Evolutionary conservation across 495 filamentous ascomycete genomes (phyloP), one percentile per base, ranked within the genome.

Genomic region (Penicillium bovifimosum): DNA sequence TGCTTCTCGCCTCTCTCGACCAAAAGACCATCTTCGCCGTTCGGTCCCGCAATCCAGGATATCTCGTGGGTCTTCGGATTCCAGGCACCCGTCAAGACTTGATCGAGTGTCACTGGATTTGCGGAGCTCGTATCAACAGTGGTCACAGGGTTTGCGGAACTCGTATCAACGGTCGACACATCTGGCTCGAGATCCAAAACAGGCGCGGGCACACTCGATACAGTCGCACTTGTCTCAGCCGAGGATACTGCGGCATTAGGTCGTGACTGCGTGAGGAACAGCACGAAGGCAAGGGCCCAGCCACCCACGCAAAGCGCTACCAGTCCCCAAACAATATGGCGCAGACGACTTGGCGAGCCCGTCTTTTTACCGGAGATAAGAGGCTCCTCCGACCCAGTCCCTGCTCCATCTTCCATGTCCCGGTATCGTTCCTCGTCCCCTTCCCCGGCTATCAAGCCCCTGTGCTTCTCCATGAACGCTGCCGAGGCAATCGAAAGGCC

Each of bases 11-110:
- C 78, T 56, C 73, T 69, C 66, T 95, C 86, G 20, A 96, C 75
- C 38, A 96, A 63, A 24, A 96, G 73, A 5, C 91, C 91, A 67
- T 96, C 91, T 67, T 96, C 86, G 24, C 90, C 90, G 47, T 86
- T 77, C 20, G 90, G 78, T 6, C 90, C 89, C 8, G 81, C 81
- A 48, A 97, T 92, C 93, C 93, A 98, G 9, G 85, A 83, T 47
- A 97, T 87, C 24, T 76, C 78, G 62, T 92, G 88, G 39, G 72
- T 77, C 38, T 68, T 69, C 17, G 89, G 68, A 8, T 69, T 69
- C 90, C 91, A 98, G 60, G 76, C 63, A 13, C 91, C 88, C 2
- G 54, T 64, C 65, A 92, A 73, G 9, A 96, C 82, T 60, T 96
- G 86, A 42, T 92, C 82, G 13, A 97, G 70, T 3, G 87, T 92